Conservation (phyloP, 768 basidiomycete species). For the Termitomyces sp. region DNA sequence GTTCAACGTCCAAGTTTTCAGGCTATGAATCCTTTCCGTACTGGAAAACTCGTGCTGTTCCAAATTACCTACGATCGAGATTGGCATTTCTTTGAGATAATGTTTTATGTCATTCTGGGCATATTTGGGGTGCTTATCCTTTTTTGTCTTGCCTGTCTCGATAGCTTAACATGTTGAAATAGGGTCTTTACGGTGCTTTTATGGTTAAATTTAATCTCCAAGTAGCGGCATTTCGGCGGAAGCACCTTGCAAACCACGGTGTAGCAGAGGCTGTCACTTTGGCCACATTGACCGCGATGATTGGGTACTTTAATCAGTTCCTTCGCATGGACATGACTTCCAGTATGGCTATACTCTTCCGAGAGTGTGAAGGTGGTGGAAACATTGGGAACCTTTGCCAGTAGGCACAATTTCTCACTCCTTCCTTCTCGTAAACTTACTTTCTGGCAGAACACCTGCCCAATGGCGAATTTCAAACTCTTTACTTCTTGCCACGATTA, state of each 20-base stretch:
- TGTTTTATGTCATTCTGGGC: constrained; percentile 93
- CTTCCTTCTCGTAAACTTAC: background rate
- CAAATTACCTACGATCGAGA: constrained; percentile 96
- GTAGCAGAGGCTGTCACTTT: constrained; percentile 88
- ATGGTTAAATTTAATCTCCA: constrained; percentile 97
- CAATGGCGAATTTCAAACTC: constrained; percentile 98
- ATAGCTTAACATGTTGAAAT: constrained; percentile 5
- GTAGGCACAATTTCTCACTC: constrained; percentile 47
- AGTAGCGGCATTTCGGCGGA: constrained; percentile 91
- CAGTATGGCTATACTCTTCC: constrained; percentile 90
- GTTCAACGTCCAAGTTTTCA: constrained; percentile 28
- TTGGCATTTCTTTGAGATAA: constrained; percentile 99
- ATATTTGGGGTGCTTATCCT: constrained; percentile 79
- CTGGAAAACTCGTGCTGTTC: constrained; percentile 96
- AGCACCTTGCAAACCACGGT: constrained; percentile 79
- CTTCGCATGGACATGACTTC: constrained; percentile 97
- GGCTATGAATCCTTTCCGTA: constrained; percentile 98
- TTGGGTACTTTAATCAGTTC: constrained; percentile 94
- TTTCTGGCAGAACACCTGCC: constrained; percentile 59
- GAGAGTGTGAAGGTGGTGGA: constrained; percentile 94
- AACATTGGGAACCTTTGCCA: constrained; percentile 89
- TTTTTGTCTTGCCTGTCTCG: constrained; percentile 9
- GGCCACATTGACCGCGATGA: constrained; percentile 84
- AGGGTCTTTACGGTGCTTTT: constrained; percentile 98
- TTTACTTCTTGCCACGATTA: constrained; percentile 84